A percentile compares a stretch with the other conserved stretches of the same genome.
Conservation (phyloP, 2,329 filamentous ascomycete species). For the Purpureocillium lavendulum region DNA sequence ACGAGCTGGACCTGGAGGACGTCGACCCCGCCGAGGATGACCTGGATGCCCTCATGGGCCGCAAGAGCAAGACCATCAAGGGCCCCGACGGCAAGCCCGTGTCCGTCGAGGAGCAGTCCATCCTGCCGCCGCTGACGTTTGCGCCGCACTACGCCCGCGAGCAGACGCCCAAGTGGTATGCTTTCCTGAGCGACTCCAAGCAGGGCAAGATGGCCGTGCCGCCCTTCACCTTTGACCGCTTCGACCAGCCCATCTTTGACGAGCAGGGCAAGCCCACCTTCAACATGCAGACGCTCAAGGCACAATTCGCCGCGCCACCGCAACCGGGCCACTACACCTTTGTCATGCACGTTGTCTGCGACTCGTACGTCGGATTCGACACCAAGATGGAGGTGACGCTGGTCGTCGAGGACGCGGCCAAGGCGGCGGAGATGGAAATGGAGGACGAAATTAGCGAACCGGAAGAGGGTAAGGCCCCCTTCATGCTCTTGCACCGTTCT, state of each 20-base stretch:
- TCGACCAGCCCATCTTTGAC: constrained; percentile 82
- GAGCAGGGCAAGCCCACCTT: constrained; percentile 80
- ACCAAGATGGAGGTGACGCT: constrained; percentile 85
- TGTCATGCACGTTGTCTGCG: constrained; percentile 86
- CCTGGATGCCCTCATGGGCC: constrained; percentile 73
- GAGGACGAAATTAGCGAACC: constrained; percentile 97
- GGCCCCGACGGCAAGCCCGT: constrained; percentile 48
- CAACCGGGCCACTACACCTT: constrained; percentile 92
- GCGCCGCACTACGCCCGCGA: constrained; percentile 88
- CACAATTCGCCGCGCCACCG: constrained; percentile 91
- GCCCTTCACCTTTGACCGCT: constrained; percentile 88
- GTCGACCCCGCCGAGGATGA: constrained; percentile 90
- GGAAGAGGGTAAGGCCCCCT: constrained; percentile 71
- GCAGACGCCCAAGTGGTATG: constrained; percentile 83
- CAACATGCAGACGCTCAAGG: constrained; percentile 92
- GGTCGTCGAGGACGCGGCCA: constrained; percentile 79
- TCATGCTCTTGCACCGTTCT: constrained; percentile 5
- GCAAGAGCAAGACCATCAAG: constrained; percentile 61
- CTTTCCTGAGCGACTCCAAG: constrained; percentile 90
- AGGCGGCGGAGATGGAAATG: constrained; percentile 69
- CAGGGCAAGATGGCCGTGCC: constrained; percentile 94
- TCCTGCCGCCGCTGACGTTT: constrained; percentile 77
- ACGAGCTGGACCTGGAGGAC: constrained; percentile 77
- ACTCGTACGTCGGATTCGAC: constrained; percentile 93
- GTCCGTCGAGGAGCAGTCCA: constrained; percentile 50